Base-by-base conservation (phyloP, 495 filamentous ascomycete genomes). In the Aspergillus nidulans region DNA sequence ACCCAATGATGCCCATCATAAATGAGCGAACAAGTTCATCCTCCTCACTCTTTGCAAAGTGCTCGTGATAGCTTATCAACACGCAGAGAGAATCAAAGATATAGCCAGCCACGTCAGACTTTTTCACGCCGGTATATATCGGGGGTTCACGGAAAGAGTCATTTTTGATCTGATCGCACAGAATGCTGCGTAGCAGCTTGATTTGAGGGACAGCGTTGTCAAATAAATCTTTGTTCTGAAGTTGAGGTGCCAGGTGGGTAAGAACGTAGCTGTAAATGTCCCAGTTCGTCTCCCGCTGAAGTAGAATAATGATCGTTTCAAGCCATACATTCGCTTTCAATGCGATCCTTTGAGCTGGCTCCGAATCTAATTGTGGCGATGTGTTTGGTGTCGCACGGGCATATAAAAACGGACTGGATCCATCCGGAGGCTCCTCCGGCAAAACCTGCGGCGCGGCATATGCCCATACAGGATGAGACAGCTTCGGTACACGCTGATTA, bases 211-310 rank as follows among this genome's bases (percentile, higher is more conserved):
- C 80, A 8, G 87, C 81, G 43, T 79, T 84, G 47, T 68, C 74
- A 69, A 97, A 97, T 6, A 96, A 74, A n/a, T 88, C 83, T 58
- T 90, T 88, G 63, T 97, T 97, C 62, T 85, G 85, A 30, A 99
- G 78, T 63, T 97, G 92, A 21, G 87, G 85, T 12, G 88, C 85
- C n/a, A 96, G 72, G 65, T 96, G 89, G 12, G 88, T 86, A 12
- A 97, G 77, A 25, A 94, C 80, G 65, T 90, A 96, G 70, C 88
- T 92, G 76, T 95, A 96, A 1, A 96, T 73, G 68, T 97, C 91
- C 95, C 95, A 99, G 48, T 96, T 88, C 25, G 82, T 82, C 43
- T 86, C 88, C 38, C 87, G 76, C 59, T 89, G 84, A 26, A 99
- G 72, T 18, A 95, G 71, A 2, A 78, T 79, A 34, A 92, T 81